phyloP scores from a whole-genome alignment of 2,329 filamentous ascomycete genomes.

The Pestalotiopsis sp. region DNA sequence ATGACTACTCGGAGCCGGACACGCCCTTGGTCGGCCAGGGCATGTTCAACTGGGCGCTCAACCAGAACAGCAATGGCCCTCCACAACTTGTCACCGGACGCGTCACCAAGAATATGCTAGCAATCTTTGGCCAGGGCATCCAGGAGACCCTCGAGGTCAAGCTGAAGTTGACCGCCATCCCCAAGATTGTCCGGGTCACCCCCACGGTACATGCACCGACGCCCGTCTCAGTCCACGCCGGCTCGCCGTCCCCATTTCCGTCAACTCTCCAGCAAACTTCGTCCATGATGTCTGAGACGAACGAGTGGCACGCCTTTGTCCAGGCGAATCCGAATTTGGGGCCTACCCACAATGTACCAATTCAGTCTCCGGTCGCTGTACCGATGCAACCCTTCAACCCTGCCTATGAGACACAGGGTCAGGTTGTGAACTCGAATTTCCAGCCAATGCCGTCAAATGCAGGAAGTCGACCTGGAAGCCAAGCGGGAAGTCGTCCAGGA shows the following conservation, averaged over 20 bases:
- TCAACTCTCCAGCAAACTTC: constrained; percentile 24
- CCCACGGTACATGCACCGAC: constrained; percentile 18
- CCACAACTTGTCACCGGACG: constrained; percentile 83
- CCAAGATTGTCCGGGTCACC: constrained; percentile 46
- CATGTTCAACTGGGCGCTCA: constrained; percentile 84
- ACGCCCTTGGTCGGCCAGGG: constrained; percentile 93
- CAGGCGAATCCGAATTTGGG: constrained; percentile 65
- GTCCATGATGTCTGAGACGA: constrained; percentile 60
- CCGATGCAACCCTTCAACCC: constrained; percentile 24
- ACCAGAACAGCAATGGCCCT: constrained; percentile 41
- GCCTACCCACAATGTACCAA: constrained; percentile 37
- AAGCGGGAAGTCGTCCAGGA: constrained; percentile 26
- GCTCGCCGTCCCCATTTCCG: constrained; percentile 15
- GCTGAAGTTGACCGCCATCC: constrained; percentile 79
- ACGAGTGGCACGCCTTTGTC: constrained; percentile 78
- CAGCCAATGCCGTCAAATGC: constrained; percentile 47
- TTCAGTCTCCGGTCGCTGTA: constrained; percentile 35
- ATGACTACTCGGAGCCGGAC: constrained; percentile 95
- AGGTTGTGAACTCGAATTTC: constrained; percentile 26
- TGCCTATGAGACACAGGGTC: constrained; percentile 24
- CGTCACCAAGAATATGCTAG: constrained; percentile 83
- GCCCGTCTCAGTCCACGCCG: constrained; percentile 20
- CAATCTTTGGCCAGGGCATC: constrained; percentile 79
- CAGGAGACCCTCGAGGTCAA: constrained; percentile 93
- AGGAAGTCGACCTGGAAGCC: constrained; percentile 52